Conservation (phyloP, 495 filamentous ascomycete species). For the Tetracladium setigerum region DNA sequence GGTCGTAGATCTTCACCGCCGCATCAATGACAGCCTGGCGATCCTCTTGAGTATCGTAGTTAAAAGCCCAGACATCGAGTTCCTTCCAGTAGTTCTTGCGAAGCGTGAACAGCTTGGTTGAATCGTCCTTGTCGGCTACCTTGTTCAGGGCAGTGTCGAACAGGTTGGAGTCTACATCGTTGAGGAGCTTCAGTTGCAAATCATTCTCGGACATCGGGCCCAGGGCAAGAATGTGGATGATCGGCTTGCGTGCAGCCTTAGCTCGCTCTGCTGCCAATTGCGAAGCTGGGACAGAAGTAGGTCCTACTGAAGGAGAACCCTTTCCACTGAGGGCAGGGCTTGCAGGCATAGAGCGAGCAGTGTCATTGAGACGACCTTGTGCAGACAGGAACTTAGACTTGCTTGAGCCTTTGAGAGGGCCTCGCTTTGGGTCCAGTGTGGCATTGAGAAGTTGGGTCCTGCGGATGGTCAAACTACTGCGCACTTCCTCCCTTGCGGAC, state of each 20-base stretch:
- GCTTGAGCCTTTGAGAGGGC: slow-evolving; percentile 22
- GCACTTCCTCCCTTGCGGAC: slow-evolving; percentile 19
- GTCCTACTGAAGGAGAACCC: slow-evolving; percentile 42
- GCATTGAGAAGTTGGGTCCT: slow-evolving; percentile 26
- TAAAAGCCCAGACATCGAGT: slow-evolving; percentile 73
- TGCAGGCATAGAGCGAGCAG: slow-evolving; percentile 51
- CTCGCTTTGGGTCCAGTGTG: slow-evolving; percentile 22
- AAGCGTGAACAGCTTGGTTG: slow-evolving; percentile 54
- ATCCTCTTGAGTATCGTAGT: slow-evolving; percentile 57
- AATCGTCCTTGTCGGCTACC: slow-evolving; percentile 46
- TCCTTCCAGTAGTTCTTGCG: slow-evolving; percentile 71
- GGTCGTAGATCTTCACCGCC: slow-evolving; percentile 75
- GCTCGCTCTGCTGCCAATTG: slow-evolving; percentile 44
- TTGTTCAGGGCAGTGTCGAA: slow-evolving; percentile 47
- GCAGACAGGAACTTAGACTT: slow-evolving; percentile 30
- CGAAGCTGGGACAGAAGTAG: slow-evolving; percentile 38
- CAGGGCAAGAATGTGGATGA: slow-evolving; percentile 67
- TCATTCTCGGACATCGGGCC: slow-evolving; percentile 50
- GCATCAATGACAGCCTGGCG: slow-evolving; percentile 76
- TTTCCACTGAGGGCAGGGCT: slow-evolving; percentile 52
- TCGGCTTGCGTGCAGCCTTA: slow-evolving; percentile 48
- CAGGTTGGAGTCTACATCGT: slow-evolving; percentile 52
- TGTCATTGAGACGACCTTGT: slow-evolving; percentile 35
- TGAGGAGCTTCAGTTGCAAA: slow-evolving; percentile 45
- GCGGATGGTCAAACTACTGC: slow-evolving; percentile 22